Evolutionary conservation across 495 filamentous ascomycete genomes (phyloP).

Genomic region (Talaromyces nanjingensis): DNA sequence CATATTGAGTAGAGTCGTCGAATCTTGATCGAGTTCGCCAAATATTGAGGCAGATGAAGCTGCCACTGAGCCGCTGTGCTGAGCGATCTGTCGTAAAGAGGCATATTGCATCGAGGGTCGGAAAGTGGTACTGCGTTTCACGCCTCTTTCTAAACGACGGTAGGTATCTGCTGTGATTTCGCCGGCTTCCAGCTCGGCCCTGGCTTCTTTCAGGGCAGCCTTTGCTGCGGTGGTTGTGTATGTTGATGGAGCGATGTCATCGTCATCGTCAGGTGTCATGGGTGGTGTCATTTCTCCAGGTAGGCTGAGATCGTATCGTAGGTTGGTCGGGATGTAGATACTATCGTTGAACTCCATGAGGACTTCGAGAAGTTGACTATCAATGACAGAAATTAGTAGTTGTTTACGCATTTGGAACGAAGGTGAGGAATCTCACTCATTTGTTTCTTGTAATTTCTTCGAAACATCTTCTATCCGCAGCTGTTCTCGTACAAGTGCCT

Average conservation of each 20-base stretch:
- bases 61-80: slow-evolving; percentile 16
- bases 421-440: slow-evolving; percentile 51
- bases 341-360: slow-evolving; percentile 81
- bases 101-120: slow-evolving; percentile 28
- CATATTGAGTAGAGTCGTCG: slow-evolving; percentile 15
- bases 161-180: slow-evolving; percentile 31
- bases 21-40: not conserved
- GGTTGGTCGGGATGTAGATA: slow-evolving; percentile 61
- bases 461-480: slow-evolving; percentile 69
- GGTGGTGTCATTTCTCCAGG: slow-evolving; percentile 34
- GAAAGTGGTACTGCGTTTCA: slow-evolving; percentile 34
- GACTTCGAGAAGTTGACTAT: slow-evolving; percentile 72
- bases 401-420: not conserved
- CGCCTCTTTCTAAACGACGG: slow-evolving; percentile 31
- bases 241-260: slow-evolving; percentile 28
- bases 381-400: slow-evolving; percentile 7
- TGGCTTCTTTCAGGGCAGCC: slow-evolving; percentile 38
- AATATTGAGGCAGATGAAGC: slow-evolving; percentile 12
- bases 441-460: slow-evolving; percentile 75
- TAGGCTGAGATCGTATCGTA: slow-evolving; percentile 56
- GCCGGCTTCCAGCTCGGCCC: slow-evolving; percentile 32
- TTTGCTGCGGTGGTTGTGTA: slow-evolving; percentile 31
- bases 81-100: slow-evolving; percentile 24
- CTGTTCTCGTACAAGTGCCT: slow-evolving; percentile 69
- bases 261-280: slow-evolving; percentile 29